These are phyloP conservation scores for Alternaria brassicae DNA, from an alignment of 2,329 filamentous ascomycete genomes.

Conservation along the genomic window DNA sequence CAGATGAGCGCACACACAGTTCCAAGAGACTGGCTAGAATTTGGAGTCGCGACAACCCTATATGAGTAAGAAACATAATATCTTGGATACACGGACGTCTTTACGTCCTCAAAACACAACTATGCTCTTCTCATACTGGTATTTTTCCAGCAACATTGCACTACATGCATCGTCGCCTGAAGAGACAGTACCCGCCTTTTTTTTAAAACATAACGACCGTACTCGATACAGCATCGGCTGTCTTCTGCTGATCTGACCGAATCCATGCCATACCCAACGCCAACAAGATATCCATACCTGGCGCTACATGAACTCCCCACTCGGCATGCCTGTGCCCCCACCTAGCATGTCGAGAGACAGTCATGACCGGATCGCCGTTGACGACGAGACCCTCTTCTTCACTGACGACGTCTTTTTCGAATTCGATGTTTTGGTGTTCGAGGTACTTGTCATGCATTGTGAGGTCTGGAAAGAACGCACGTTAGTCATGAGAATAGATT, in stretches of 20 bases:
- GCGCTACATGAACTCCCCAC: constrained; percentile 24
- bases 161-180: neutral
- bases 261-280: constrained; percentile 26
- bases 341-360: constrained; percentile 12
- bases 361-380: constrained; percentile 20
- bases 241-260: constrained; percentile 22
- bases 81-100: neutral
- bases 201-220: neutral
- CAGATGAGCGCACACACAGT: neutral
- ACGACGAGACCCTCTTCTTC: constrained; percentile 27
- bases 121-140: neutral
- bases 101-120: neutral
- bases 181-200: neutral
- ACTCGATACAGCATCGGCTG: constrained; percentile 17
- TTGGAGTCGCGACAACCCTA: neutral
- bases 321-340: constrained; percentile 16
- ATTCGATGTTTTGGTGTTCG: neutral
- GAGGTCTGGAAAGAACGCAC: neutral
- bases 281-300: constrained; percentile 33
- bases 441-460: constrained; percentile 10
- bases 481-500: neutral
- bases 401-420: constrained; percentile 23
- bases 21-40: neutral
- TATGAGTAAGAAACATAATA: neutral
- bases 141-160: neutral